Base-by-base conservation (phyloP, 1,284 basidiomycete species). In the Ganoderma multipileum region DNA sequence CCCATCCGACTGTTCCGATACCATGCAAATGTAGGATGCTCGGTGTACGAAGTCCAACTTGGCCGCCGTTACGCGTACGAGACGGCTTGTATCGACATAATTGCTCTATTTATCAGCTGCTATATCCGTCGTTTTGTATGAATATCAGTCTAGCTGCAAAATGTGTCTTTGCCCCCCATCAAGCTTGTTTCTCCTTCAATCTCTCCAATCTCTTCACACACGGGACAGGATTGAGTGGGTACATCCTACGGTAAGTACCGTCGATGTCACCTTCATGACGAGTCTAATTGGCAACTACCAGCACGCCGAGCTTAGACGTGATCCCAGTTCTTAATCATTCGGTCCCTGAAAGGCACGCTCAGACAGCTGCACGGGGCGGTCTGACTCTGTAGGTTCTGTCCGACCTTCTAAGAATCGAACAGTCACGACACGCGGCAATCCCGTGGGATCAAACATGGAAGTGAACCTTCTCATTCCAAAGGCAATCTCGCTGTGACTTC, bases 101-200 rank as follows among this genome's bases (percentile, higher is more conserved):
- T 66, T 73, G 72, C 69, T 72, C 55, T 74, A 75, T 75, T 73
- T 75, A 76, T 74, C 70, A 66, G 67, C 71, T 75, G 71, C 72
- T 71, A 65, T 69, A 65, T 71, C 60, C 67, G 61, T 68, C 65
- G 61, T 71, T 52, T 30, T 72, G 67, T 68, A 62, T 65, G 69
- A 64, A 61, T 68, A 42, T 63, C 18, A 47, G 42, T 62, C 18
- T 50, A 65, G 65, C 66, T 61, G 64, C 66, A 28, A 57, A 5
- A 44, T 14, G 50, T n/a, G 30, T 28, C 9, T 33, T 12, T 39
- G 23, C 8, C n/a, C 33, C 18, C 41, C 30, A 54, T 41, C 23
- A 41, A 44, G 39, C 28, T 26, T 42, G 59, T 39, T 7, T 39
- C 8, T 44, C 39, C 23, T 16, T 23, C 11, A 2, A n/a, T n/a